Base-by-base conservation (phyloP, 1,139 yeast species). In the Magnusiomyces tetraspermus region DNA sequence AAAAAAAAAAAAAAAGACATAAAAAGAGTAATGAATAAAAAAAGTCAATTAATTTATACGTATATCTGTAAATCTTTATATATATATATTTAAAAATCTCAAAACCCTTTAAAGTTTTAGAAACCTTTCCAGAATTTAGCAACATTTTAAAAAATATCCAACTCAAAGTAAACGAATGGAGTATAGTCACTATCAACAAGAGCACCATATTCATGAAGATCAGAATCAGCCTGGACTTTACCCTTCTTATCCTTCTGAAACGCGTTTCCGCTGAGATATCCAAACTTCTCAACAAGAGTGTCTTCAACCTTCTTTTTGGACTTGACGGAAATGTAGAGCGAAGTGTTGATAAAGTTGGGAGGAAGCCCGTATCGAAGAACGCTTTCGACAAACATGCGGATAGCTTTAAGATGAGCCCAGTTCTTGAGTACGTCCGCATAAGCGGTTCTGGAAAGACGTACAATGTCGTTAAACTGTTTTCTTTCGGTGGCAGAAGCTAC, bases 331-430 rank as follows among this genome's bases (percentile, higher is more conserved):
- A 72, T 65, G 62, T 75, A 63, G 60, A 78, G 75, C 51, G 83
- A 71, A 60, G 71, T 81, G 54, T 85, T 80, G 64, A 82, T 79
- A 67, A 92, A 92, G 65, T 85, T 85, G 42, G 98, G 97, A 40
- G 98, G 98, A 58, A 92, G 78, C 1, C 99, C 99, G 68, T 92
- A 92, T 69, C 98, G 83, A 66, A 92, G 77, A 15, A 92, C 96
- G 54, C 79, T 72, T 63, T 80, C 85, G 28, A 80, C 84, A 63
- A 74, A 80, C 44, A 80, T 72, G 47, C 83, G 74, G 51, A 80
- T 67, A 5, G 79, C 77, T 71, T 89, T 89, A 61, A 92, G 79
- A 70, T 92, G 98, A 64, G 85, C 76, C 96, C 96, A 89, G 59
- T 85, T 80, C 60, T 86, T 76, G 58, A 86, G 76, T 52, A 89